phyloP scores from a whole-genome alignment of 768 basidiomycete genomes.

The Agrocybe pediades region DNA sequence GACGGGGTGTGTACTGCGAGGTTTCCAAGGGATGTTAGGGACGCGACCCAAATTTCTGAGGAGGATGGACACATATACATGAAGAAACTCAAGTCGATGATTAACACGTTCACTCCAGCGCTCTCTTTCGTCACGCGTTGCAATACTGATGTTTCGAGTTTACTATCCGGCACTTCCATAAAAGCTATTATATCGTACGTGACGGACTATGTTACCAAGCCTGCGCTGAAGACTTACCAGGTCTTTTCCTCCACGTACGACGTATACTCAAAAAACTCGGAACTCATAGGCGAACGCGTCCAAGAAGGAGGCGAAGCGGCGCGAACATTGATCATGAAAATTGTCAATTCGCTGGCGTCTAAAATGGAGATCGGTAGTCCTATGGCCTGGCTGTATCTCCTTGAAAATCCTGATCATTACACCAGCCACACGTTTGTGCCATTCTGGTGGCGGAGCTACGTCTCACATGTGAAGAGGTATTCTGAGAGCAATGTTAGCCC shows the following conservation, averaged over 20 bases:
- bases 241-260: constrained; percentile 19
- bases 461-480: constrained; percentile 9
- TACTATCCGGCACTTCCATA: constrained; percentile 34
- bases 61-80: constrained; percentile 21
- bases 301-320: background rate
- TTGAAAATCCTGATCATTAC: background rate
- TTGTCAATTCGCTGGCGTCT: constrained; percentile 28
- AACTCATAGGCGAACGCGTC: background rate
- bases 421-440: constrained; percentile 26
- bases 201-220: constrained; percentile 30
- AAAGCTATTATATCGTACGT: constrained; percentile 36
- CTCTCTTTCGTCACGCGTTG: background rate
- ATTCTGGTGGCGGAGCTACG: constrained; percentile 29
- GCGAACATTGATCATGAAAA: constrained; percentile 22
- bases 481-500: background rate
- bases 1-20: constrained; percentile 31
- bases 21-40: constrained; percentile 20
- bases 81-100: constrained; percentile 26
- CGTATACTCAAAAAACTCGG: constrained; percentile 14
- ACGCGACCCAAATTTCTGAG: constrained; percentile 16
- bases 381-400: constrained; percentile 22
- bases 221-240: constrained; percentile 16
- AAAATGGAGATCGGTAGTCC: constrained; percentile 32
- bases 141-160: background rate
- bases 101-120: background rate